phyloP scores from a whole-genome alignment of 306 rosid species.

The Lathyrus oleraceus region DNA sequence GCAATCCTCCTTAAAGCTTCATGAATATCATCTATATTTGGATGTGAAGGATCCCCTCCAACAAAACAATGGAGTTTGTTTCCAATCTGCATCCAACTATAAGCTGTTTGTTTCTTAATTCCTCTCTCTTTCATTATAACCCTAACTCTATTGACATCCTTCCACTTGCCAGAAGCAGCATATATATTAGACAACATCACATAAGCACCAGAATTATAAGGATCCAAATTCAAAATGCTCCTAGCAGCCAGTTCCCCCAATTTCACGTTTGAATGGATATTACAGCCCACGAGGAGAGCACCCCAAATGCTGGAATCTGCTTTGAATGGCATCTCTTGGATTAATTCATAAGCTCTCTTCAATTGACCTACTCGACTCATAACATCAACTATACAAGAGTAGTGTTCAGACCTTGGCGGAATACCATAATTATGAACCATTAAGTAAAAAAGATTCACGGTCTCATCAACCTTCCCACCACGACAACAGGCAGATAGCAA shows the following conservation, averaged over 20 bases:
- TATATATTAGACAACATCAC: constrained; percentile 52
- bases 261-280: constrained; percentile 44
- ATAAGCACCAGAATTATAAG: constrained; percentile 49
- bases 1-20: constrained; percentile 36
- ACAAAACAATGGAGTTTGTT: constrained; percentile 47
- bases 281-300: constrained; percentile 46
- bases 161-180: constrained; percentile 52
- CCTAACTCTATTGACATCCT: constrained; percentile 47
- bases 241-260: constrained; percentile 48
- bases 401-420: constrained; percentile 51
- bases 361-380: constrained; percentile 50
- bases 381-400: constrained; percentile 45
- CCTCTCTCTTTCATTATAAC: constrained; percentile 50
- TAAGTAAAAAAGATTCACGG: constrained; percentile 36
- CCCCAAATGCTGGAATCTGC: constrained; percentile 49
- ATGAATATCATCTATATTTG: constrained; percentile 40
- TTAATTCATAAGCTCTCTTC: constrained; percentile 45
- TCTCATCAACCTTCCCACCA: constrained; percentile 44
- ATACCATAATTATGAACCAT: constrained; percentile 43
- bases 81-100: constrained; percentile 51
- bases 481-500: constrained; percentile 50
- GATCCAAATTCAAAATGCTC: constrained; percentile 42
- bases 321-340: constrained; percentile 43
- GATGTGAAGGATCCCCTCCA: constrained; percentile 50
- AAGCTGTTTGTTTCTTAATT: constrained; percentile 44